A percentile compares a stretch with the other conserved stretches of the same genome.
Evolutionary conservation across 345 rosid genomes (phyloP).

Genomic region (Arabidopsis thaliana): TAIR10.1 NC_003070.9:22913501-22914000

Average conservation of each 20-base stretch:
- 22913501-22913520: conserved; percentile 8
- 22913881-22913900: too few species aligned
- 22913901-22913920: too few species aligned
- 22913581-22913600: not conserved
- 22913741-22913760: not conserved
- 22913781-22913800: not conserved
- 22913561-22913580: conserved; percentile 3
- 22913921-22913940: too few species aligned
- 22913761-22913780: not conserved
- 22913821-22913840: not conserved
- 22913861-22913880: too few species aligned
- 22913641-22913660: accelerated
- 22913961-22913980: too few species aligned
- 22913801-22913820: not conserved
- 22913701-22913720: not conserved
- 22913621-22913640: not conserved
- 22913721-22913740: not conserved
- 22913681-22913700: accelerated
- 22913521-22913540: conserved; percentile 15
- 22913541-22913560: conserved; percentile 26
- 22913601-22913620: not conserved
- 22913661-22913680: accelerated
- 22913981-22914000: too few species aligned
- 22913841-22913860: not conserved
- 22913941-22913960: too few species aligned